Evolutionary conservation across 805 yeast species (phyloP).

Genomic region (Nakazawaea ishiwadae): DNA sequence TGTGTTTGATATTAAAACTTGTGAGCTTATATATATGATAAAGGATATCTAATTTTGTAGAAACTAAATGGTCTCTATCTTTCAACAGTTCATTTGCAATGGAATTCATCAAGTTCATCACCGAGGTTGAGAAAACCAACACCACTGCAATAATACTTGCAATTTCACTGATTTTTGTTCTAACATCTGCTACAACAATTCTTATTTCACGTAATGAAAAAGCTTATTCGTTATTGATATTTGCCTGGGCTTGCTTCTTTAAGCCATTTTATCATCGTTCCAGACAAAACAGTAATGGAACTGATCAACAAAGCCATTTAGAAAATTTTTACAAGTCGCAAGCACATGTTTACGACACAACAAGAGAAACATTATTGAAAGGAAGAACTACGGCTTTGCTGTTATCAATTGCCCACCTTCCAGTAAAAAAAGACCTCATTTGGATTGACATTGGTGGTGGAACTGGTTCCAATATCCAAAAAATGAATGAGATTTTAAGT

Average conservation of each 20-base stretch:
- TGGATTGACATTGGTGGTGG: conserved; percentile 89
- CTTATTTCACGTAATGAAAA: conserved; percentile 5
- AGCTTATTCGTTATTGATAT: conserved; percentile 19
- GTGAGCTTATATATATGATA: too few species aligned
- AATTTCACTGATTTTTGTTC: not conserved
- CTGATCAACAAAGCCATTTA: conserved; percentile 52
- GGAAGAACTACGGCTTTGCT: conserved; percentile 66
- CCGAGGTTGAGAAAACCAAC: too few species aligned
- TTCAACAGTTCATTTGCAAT: too few species aligned
- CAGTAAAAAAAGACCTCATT: conserved; percentile 39
- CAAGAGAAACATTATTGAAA: conserved; percentile 60
- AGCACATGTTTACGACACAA: conserved; percentile 71
- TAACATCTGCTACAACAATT: not conserved
- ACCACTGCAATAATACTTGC: not conserved
- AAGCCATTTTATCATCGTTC: conserved; percentile 44
- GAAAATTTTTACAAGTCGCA: conserved; percentile 74
- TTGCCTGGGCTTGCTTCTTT: conserved; percentile 50
- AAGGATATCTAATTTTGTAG: too few species aligned
- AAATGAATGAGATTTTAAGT: conserved; percentile 56
- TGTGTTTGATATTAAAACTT: too few species aligned
- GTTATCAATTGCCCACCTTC: conserved; percentile 54
- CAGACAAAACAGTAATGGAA: conserved; percentile 19
- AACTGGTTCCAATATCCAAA: conserved; percentile 77
- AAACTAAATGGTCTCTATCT: too few species aligned
- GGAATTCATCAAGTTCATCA: too few species aligned